Conservation (phyloP, 2,329 filamentous ascomycete species). For the Cercospora sp. region DNA sequence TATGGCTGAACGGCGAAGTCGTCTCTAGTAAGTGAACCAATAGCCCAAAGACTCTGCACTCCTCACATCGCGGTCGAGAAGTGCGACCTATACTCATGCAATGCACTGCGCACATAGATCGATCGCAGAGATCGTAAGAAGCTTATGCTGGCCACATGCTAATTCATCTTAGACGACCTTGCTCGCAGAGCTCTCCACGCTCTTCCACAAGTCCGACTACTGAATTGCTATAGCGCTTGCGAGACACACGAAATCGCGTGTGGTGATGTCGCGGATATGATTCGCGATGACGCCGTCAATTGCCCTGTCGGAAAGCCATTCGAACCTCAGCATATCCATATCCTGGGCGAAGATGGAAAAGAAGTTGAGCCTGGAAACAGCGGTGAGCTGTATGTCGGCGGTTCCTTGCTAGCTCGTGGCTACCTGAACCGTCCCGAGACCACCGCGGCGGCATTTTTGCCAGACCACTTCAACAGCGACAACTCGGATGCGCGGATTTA, state of each 20-base stretch:
- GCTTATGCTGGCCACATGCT: not conserved
- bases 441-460: constrained; percentile 69
- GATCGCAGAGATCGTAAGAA: not conserved
- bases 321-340: constrained; percentile 67
- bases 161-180: constrained; percentile 60
- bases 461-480: constrained; percentile 61
- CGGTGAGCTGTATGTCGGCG: constrained; percentile 75
- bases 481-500: constrained; percentile 68
- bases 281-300: constrained; percentile 61
- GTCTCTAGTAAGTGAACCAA: constrained; percentile 49
- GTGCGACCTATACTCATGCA: not conserved
- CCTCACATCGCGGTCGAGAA: not conserved
- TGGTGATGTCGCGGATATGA: constrained; percentile 69
- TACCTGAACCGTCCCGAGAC: constrained; percentile 80
- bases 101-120: not conserved
- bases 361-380: constrained; percentile 61
- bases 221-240: constrained; percentile 81
- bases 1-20: constrained; percentile 83
- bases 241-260: constrained; percentile 80
- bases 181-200: constrained; percentile 67
- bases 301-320: constrained; percentile 73
- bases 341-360: constrained; percentile 68
- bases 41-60: not conserved
- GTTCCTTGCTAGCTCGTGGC: constrained; percentile 69
- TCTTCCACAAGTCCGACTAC: constrained; percentile 66